Percentiles rank a stretch among this genome's conserved stretches.
Evolutionary conservation across 805 yeast species (phyloP).

Genomic region (Suhomyces pyralidae): DNA sequence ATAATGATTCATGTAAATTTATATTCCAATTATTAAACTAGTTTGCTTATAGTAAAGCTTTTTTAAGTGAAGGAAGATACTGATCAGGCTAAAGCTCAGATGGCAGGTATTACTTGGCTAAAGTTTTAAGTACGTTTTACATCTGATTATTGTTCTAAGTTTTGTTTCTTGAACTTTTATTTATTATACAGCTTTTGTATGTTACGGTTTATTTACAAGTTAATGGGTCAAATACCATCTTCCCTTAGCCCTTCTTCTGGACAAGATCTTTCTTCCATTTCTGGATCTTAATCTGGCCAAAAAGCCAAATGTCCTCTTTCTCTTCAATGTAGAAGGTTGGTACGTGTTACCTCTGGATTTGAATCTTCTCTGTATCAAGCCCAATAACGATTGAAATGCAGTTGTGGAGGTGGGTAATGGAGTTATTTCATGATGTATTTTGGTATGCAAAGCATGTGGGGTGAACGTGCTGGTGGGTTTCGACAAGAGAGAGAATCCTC

Average conservation of each 20-base stretch:
- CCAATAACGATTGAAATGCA: conserved; percentile 26
- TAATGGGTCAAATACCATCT: conserved; percentile 90
- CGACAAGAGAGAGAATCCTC: conserved; percentile 12
- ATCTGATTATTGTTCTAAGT: too few species aligned
- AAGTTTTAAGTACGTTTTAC: too few species aligned
- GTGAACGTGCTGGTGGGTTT: conserved; percentile 7
- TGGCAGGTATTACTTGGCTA: too few species aligned
- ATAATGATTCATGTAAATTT: too few species aligned
- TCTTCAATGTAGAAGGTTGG: conserved; percentile 86
- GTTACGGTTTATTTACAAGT: conserved; percentile 3
- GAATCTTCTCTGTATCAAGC: conserved; percentile 61
- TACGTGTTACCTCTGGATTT: conserved; percentile 90
- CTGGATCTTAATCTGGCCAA: conserved; percentile 74
- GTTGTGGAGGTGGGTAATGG: conserved; percentile 7
- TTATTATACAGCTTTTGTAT: neutral
- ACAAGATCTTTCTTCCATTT: conserved; percentile 74
- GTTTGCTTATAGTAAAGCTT: too few species aligned
- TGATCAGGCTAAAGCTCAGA: too few species aligned
- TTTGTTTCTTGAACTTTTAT: too few species aligned
- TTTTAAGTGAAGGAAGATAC: too few species aligned
- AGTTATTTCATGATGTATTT: conserved; percentile 3
- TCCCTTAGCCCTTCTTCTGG: conserved; percentile 80
- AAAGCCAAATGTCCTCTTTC: conserved; percentile 89
- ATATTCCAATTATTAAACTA: too few species aligned
- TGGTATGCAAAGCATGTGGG: conserved; percentile 1